These are phyloP conservation scores for Polychytrium aggregatum DNA, from an alignment of 192 early-diverging fungal genomes.

Conservation along the genomic window DNA sequence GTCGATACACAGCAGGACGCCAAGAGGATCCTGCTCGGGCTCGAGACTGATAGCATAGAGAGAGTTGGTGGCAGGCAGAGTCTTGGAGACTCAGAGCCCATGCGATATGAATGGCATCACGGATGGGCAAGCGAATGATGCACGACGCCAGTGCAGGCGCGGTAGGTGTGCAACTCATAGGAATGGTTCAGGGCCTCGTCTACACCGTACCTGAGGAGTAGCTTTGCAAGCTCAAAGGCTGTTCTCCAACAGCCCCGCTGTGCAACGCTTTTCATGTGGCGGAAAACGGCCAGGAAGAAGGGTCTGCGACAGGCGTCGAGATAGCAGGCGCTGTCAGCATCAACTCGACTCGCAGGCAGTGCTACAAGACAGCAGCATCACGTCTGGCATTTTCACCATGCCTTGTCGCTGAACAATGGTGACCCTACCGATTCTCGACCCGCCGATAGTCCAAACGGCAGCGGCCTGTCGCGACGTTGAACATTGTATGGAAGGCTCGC, in stretches of 20 bases:
- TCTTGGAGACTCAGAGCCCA: too few relatives aligned
- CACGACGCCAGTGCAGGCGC: too few relatives aligned
- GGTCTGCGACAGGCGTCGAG: too few relatives aligned
- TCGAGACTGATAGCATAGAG: constrained; percentile 54
- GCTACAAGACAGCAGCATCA: too few relatives aligned
- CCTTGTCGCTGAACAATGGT: too few relatives aligned
- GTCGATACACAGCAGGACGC: constrained; percentile 67
- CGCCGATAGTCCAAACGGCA: constrained; percentile 57
- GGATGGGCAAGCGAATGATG: too few relatives aligned
- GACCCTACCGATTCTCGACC: constrained; percentile 60
- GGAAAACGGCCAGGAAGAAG: constrained; percentile 69
- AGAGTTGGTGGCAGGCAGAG: background rate
- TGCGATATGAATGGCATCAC: too few relatives aligned
- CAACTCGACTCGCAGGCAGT: too few relatives aligned
- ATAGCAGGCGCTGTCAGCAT: too few relatives aligned
- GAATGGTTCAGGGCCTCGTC: too few relatives aligned
- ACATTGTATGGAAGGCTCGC: constrained; percentile 63
- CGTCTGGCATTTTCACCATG: too few relatives aligned
- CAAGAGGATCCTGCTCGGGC: constrained; percentile 63
- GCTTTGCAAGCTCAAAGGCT: constrained; percentile 78
- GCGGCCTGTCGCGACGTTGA: constrained; percentile 53
- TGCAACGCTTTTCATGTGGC: constrained; percentile 73
- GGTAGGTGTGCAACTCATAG: too few relatives aligned
- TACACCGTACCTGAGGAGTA: constrained; percentile 38
- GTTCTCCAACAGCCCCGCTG: constrained; percentile 92